These are phyloP conservation scores for Aspergillus awamori DNA, from an alignment of 2,329 filamentous ascomycete species.

Conservation along the genomic window DNA sequence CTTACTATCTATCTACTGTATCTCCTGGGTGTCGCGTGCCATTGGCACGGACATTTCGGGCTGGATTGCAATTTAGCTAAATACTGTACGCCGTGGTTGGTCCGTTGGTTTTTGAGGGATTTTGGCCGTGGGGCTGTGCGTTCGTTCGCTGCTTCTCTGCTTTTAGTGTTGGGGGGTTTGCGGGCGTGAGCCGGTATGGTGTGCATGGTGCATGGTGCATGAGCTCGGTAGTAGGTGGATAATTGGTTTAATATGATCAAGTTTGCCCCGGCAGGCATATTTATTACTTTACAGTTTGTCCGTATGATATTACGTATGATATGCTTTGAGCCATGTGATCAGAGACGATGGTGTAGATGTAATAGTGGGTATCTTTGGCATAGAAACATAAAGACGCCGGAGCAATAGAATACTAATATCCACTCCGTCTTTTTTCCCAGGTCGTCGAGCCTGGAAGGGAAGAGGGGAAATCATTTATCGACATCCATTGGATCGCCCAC, in stretches of 20 bases:
- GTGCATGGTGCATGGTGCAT: background rate
- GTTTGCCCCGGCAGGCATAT: background rate
- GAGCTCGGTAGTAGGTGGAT: background rate
- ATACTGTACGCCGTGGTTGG: too few species aligned
- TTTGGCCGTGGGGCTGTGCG: too few species aligned
- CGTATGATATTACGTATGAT: background rate
- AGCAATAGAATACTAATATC: background rate
- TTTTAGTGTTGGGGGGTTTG: background rate
- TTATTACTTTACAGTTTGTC: background rate
- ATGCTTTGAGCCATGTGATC: background rate
- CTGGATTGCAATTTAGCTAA: background rate
- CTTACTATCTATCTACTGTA: too few species aligned
- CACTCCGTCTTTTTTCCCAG: too few species aligned
- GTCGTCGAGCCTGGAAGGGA: too few species aligned
- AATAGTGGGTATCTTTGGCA: conserved; percentile 7
- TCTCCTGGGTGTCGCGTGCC: background rate
- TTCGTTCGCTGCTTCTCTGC: too few species aligned
- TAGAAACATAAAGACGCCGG: background rate
- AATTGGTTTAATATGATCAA: background rate
- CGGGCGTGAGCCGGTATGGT: background rate
- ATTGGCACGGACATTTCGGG: background rate
- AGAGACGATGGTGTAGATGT: background rate
- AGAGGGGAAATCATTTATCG: conserved; percentile 3
- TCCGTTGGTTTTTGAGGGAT: background rate
- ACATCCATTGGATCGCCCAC: conserved; percentile 8